Percentiles rank a stretch among this genome's conserved stretches.
Conservation (phyloP, 2,329 filamentous ascomycete genomes). For the Ascochyta clinopodiicola region DNA sequence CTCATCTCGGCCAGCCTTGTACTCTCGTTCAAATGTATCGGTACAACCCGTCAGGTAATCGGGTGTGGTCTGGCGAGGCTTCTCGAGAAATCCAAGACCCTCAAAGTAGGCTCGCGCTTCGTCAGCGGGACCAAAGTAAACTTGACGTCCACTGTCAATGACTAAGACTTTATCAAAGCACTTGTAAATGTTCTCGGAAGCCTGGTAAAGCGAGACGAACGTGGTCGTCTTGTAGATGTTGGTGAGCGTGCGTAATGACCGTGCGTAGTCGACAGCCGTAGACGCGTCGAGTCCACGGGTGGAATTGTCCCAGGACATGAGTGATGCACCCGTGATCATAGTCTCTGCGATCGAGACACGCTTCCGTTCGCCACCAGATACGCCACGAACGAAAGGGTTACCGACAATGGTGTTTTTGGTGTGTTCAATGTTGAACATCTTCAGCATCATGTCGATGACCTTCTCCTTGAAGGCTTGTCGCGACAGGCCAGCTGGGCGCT, state of each 20-base stretch:
- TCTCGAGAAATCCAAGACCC: constrained; percentile 74
- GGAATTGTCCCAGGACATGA: constrained; percentile 68
- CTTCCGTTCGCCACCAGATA: constrained; percentile 81
- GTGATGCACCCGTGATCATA: constrained; percentile 74
- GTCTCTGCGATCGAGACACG: constrained; percentile 84
- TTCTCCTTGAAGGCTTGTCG: constrained; percentile 78
- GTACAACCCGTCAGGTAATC: constrained; percentile 85
- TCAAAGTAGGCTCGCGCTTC: constrained; percentile 79
- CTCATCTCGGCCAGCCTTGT: constrained; percentile 69
- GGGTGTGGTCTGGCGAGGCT: constrained; percentile 78
- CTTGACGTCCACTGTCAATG: constrained; percentile 76
- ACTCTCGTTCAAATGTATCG: constrained; percentile 82
- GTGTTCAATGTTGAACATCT: constrained; percentile 95
- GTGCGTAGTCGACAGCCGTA: constrained; percentile 58
- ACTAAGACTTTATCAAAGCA: constrained; percentile 86
- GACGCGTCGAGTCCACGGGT: constrained; percentile 58
- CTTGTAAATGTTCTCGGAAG: constrained; percentile 80
- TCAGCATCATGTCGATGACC: constrained; percentile 75
- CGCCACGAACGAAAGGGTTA: constrained; percentile 76
- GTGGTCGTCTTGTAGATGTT: constrained; percentile 84
- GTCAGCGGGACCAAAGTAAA: constrained; percentile 73
- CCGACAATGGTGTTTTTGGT: constrained; percentile 85
- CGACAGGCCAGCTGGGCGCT: constrained; percentile 75
- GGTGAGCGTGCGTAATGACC: constrained; percentile 66
- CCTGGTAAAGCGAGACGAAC: constrained; percentile 86